Conservation (phyloP, 2,329 filamentous ascomycete species). For the Thelonectria discophora region DNA sequence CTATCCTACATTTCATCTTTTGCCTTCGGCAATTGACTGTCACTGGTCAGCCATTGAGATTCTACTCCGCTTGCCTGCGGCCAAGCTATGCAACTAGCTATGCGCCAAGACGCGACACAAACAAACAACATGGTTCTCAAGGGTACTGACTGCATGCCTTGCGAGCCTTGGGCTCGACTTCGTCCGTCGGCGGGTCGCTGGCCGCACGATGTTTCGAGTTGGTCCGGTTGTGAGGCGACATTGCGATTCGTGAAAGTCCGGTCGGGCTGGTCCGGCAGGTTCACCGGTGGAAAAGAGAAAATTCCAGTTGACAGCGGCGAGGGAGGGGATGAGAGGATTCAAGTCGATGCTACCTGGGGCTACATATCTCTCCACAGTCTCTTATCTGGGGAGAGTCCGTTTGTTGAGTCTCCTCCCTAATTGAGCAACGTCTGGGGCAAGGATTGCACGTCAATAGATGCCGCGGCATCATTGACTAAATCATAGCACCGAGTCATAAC, state of each 20-base stretch:
- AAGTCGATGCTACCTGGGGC: not conserved
- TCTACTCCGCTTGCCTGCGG: not conserved
- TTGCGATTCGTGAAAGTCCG: not conserved
- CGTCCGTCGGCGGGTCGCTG: not conserved
- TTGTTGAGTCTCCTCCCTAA: too few species aligned
- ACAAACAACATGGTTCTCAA: not conserved
- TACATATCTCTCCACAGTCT: not conserved
- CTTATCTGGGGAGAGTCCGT: not conserved
- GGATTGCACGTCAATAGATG: too few species aligned
- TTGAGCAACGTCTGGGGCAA: too few species aligned
- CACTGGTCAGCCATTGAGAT: not conserved
- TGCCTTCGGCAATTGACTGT: constrained; percentile 19
- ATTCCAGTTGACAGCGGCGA: not conserved
- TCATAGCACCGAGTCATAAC: too few species aligned
- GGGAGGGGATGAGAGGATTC: not conserved
- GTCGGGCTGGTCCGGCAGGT: not conserved
- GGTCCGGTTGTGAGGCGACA: not conserved
- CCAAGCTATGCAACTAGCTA: not conserved
- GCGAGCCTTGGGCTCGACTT: not conserved
- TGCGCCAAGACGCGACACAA: too few species aligned
- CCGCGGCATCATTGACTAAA: not conserved
- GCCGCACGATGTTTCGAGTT: not conserved
- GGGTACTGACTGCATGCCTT: not conserved
- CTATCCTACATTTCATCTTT: constrained; percentile 24
- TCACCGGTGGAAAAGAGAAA: not conserved